Evolutionary conservation across 2,329 filamentous ascomycete genomes (phyloP).

Genomic region (Scytalidium sp.): DNA sequence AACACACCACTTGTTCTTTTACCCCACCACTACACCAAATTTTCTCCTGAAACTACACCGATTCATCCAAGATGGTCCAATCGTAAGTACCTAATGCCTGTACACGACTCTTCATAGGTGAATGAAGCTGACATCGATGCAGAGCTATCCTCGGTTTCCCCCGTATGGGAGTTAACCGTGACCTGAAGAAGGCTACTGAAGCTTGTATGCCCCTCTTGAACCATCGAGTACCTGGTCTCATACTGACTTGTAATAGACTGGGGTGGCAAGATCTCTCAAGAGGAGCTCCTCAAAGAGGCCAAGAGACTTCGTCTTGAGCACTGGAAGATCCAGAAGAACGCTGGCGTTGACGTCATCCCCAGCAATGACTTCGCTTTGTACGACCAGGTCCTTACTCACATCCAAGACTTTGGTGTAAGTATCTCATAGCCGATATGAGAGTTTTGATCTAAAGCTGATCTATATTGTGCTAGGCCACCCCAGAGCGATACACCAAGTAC

Average conservation of each 20-base stretch:
- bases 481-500: constrained; percentile 90
- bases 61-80: constrained; percentile 51
- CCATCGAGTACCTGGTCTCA: constrained; percentile 18
- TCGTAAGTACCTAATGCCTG: constrained; percentile 42
- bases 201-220: constrained; percentile 49
- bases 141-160: constrained; percentile 90
- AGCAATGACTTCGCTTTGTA: constrained; percentile 99
- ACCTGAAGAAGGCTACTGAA: constrained; percentile 99
- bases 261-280: constrained; percentile 89
- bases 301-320: constrained; percentile 95
- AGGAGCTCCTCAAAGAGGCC: constrained; percentile 87
- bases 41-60: neutral
- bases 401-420: constrained; percentile 93
- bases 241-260: constrained; percentile 52
- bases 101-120: constrained; percentile 2
- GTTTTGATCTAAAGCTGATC: constrained; percentile 11
- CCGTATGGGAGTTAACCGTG: constrained; percentile 96
- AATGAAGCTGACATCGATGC: constrained; percentile 8
- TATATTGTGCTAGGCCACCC: constrained; percentile 62
- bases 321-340: constrained; percentile 99
- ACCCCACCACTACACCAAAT: neutral
- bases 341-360: constrained; percentile 94
- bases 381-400: constrained; percentile 96
- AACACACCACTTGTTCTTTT: constrained; percentile 1
- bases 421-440: constrained; percentile 4